Evolutionary conservation across 768 basidiomycete genomes (phyloP), one percentile per base, ranked within the genome.

Genomic region (Auriscalpium vulgare): DNA sequence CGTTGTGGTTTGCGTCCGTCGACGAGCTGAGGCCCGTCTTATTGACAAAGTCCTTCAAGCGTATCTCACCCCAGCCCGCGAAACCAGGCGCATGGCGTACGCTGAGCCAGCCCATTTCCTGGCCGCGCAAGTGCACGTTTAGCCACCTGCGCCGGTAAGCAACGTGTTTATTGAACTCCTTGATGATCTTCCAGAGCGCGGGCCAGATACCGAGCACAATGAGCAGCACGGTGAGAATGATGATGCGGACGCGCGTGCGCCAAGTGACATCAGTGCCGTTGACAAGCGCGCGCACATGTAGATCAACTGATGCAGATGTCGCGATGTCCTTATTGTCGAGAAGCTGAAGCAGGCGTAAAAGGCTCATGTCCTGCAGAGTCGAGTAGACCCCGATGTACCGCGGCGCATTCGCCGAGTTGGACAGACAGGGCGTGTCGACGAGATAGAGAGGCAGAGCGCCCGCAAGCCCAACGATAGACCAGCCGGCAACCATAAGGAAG

Each of bases 41-140:
- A 54, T 81, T 67, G 21, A 91, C 71, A 63, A 81, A 83, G 59
- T 85, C 82, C 68, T 88, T 88, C 59, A 91, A 63, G 34, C 78
- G 74, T 62, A 82, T 81, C 68, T 92, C 90, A 10, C 87, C 84
- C 85, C 84, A 85, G 1, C 80, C 81, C 8, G 74, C 73, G 59
- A 88, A 85, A 3, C 86, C 87, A 16, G 83, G 84, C 3, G 87
- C 86, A 21, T 74, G 67, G 4, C 69, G 71, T 0, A 79, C 80
- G 62, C 83, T 82, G 44, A 91, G 70, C 83, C 88, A 91, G 7
- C 82, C 89, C 71, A 93, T 75, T 63, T 91, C 88, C 57, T 83
- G 74, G 3, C 81, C 81, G 58, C 79, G 80, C 64, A 90, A 88
- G 51, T 78, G 79, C 1, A 82, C 70, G 35, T 80, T 73, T 16